A percentile compares a stretch with the other conserved stretches of the same genome.
phyloP scores from a whole-genome alignment of 305 asterid genomes.

The Euphrasia arctica region DNA sequence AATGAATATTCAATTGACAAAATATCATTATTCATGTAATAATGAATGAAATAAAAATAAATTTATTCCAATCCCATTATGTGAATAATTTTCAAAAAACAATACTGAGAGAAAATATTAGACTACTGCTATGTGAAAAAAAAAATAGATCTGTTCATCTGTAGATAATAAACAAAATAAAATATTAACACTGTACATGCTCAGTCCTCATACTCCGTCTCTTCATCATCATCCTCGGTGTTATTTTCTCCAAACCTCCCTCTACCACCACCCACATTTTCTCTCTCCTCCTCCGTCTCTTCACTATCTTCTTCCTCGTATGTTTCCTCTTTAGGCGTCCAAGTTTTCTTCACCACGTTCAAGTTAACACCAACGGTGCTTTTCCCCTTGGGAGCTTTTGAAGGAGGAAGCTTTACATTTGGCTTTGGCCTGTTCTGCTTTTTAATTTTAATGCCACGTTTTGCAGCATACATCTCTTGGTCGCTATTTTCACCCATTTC shows the following conservation, averaged over 20 bases:
- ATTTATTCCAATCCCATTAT: too few relatives aligned
- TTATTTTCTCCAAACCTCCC: slow-evolving; percentile 67
- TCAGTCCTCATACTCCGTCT: slow-evolving; percentile 78
- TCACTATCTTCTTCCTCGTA: slow-evolving; percentile 90
- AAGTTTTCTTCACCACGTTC: slow-evolving; percentile 46
- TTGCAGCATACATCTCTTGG: slow-evolving; percentile 54
- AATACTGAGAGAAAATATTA: too few relatives aligned
- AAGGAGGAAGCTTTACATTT: slow-evolving; percentile 61
- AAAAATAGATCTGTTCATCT: too few relatives aligned
- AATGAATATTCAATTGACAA: too few relatives aligned
- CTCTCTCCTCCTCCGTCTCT: slow-evolving; percentile 94
- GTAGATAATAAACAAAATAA: neutral
- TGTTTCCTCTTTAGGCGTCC: slow-evolving; percentile 63
- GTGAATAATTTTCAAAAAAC: too few relatives aligned
- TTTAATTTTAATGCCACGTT: slow-evolving; percentile 41
- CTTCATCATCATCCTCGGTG: slow-evolving; percentile 65
- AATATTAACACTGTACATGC: neutral
- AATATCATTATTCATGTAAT: too few relatives aligned
- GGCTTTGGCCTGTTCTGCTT: slow-evolving; percentile 81
- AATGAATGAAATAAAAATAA: too few relatives aligned
- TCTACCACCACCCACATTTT: slow-evolving; percentile 64
- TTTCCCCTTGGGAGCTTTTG: slow-evolving; percentile 62
- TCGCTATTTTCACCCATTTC: slow-evolving; percentile 88
- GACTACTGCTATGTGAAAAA: too few relatives aligned
- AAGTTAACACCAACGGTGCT: slow-evolving; percentile 36